Base-by-base conservation (phyloP, 2,329 filamentous ascomycete species). In the Neoarthrinium moseri region DNA sequence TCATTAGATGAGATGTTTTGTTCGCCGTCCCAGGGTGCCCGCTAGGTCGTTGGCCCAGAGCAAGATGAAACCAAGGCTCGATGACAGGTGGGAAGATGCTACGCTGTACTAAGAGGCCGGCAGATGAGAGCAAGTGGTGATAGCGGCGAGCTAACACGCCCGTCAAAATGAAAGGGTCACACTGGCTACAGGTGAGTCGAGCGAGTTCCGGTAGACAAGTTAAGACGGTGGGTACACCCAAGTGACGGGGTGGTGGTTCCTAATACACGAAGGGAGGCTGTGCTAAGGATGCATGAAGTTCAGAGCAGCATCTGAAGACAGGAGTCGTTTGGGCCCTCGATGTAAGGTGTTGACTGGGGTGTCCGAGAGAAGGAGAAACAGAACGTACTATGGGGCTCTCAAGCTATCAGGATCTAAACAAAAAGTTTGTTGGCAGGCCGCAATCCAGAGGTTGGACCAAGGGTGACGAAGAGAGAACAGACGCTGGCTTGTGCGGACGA, bases 271-370 rank as follows among this genome's bases (percentile, higher is more conserved):
- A 48, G 56, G 52, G 49, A 56, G 58, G 59, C 58, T 61, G 55
- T 65, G 61, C 53, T 53, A 50, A 48, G 47, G 54, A 53, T 56
- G 59, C 61, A 64, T 64, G 50, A 62, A 60, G 47, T n/a, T 47
- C 54, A 56, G 50, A 52, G 51, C 44, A 54, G 52, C 56, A 52
- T 58, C 54, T 60, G 55, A 61, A 60, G 57, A 58, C 54, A 46
- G 49, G 53, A 55, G 54, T 50, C 57, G 56, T 61, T 56, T 59
- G 54, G 45, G 51, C 56, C 53, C 59, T 50, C 50, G 53, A 38
- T 37, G 51, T 51, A 46, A 51, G 47, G 27, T 50, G 51, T 54
- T 49, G 53, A 48, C 53, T 51, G 50, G 56, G 52, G 52, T 55
- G 50, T 55, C 55, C 55, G 51, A 51, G 49, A 50, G n/a, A n/a